Base-by-base conservation (phyloP, 2,329 filamentous ascomycete species). In the Neonectria faginata region DNA sequence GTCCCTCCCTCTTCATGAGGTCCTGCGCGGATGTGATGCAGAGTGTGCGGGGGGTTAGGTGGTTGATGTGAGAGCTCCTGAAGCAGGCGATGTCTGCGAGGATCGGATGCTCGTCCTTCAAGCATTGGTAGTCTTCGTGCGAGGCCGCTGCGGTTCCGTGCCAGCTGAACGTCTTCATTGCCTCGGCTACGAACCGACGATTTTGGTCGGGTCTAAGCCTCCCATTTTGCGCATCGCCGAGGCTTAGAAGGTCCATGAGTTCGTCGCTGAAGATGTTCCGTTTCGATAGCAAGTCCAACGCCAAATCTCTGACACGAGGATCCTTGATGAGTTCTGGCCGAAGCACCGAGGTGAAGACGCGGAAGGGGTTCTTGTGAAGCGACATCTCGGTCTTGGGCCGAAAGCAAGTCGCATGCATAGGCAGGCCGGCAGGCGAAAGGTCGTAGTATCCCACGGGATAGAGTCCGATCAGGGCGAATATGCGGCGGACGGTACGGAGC, bases 371-470 rank as follows among this genome's bases (percentile, higher is more conserved):
- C 16, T 67, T 68, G 2, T 69, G 65, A 6, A 85, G 74, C 0
- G 81, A 77, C 1, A 70, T 64, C 4, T 65, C 63, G 5, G 67
- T 75, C 2, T 70, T 76, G 1, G 83, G 83, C 3, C 84, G 78
- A 68, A 86, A 86, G 11, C 79, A 80, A 0, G 83, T 86, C 1
- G 82, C 83, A 63, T 85, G 83, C 75, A 86, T 79, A 0, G 84
- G 84, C 31, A 86, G 74, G 0, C 80, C 79, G 12, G 79, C 83
- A 0, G 79, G 67, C 0, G 78, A 77, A 2, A 86, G 75, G 58
- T 86, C 82, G 67, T 86, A 86, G 67, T 85, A 85, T 3, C 82
- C 83, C 1, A 86, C 83, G 0, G 84, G 79, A 29, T 80, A 70
- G 79, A 86, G 81, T 2, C 80, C 82, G 55, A 86, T 73, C 8